Conservation (phyloP, 192 early-diverging fungal species). For the Gonapodya sp. region DNA sequence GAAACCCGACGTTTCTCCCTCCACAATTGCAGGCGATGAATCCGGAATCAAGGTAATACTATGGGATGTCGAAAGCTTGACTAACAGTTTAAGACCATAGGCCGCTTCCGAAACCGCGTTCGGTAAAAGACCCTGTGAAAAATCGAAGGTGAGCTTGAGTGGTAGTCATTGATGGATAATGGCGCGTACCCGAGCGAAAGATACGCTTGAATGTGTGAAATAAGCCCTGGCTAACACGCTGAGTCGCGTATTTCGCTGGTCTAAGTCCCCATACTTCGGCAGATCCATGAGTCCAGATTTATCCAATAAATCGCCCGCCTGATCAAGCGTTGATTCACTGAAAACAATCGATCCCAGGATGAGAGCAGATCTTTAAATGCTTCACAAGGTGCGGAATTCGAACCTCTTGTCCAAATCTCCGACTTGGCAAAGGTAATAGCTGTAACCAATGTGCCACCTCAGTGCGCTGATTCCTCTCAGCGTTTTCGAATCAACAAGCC, state of each 20-base stretch:
- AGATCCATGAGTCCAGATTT: slow-evolving; percentile 26
- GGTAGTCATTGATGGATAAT: background rate
- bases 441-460: slow-evolving; percentile 42
- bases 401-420: slow-evolving; percentile 50
- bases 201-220: background rate
- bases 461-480: slow-evolving; percentile 20
- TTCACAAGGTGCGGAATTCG: too few species aligned
- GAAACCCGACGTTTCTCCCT: background rate
- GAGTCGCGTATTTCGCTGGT: background rate
- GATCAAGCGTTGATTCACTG: slow-evolving; percentile 18
- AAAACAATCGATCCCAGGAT: too few species aligned
- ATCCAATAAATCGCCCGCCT: slow-evolving; percentile 24
- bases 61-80: background rate
- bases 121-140: background rate
- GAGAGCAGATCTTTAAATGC: too few species aligned
- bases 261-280: slow-evolving; percentile 25
- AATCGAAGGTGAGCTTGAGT: background rate
- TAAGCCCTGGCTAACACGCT: background rate
- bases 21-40: background rate
- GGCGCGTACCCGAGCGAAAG: background rate
- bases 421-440: slow-evolving; percentile 43
- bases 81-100: background rate
- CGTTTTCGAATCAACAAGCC: slow-evolving; percentile 19
- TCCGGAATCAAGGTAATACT: background rate
- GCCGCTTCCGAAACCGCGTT: background rate